phyloP scores from a whole-genome alignment of 768 basidiomycete species.

The Crassisporium funariophilum region DNA sequence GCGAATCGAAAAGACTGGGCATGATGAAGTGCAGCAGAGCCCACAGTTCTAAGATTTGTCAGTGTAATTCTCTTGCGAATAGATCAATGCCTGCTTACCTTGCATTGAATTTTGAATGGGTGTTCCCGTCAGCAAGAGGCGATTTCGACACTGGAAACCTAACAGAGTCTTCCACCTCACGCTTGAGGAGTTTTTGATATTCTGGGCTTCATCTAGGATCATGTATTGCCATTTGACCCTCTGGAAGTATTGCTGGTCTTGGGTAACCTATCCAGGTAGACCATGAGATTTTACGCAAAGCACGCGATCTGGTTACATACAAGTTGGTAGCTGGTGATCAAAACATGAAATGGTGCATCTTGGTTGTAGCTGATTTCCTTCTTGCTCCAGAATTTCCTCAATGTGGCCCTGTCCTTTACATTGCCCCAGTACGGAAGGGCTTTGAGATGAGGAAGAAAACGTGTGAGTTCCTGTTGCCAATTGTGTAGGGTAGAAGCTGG shows the following conservation, averaged over 20 bases:
- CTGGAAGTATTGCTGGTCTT: slow-evolving; percentile 98
- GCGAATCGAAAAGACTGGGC: slow-evolving; percentile 98
- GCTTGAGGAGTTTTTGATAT: slow-evolving; percentile 97
- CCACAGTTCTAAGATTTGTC: slow-evolving; percentile 99
- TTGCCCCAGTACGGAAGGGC: slow-evolving; percentile 98
- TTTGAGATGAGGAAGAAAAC: slow-evolving; percentile 92
- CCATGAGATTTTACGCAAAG: not conserved
- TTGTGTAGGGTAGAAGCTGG: slow-evolving; percentile 98
- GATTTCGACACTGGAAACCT: slow-evolving; percentile 94
- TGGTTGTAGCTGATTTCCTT: slow-evolving; percentile 95
- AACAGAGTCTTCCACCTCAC: slow-evolving; percentile 97
- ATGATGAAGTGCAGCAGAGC: slow-evolving; percentile 99
- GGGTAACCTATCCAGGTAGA: slow-evolving; percentile 66
- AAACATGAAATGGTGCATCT: slow-evolving; percentile 94
- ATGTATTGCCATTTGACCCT: slow-evolving; percentile 99
- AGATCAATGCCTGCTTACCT: slow-evolving; percentile 66
- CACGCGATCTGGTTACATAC: slow-evolving; percentile 43
- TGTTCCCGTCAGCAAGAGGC: slow-evolving; percentile 93
- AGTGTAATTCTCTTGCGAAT: too few relatives aligned
- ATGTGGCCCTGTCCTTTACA: slow-evolving; percentile 90
- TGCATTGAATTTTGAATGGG: slow-evolving; percentile 99
- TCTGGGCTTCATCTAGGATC: slow-evolving; percentile 99
- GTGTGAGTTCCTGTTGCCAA: slow-evolving; percentile 98
- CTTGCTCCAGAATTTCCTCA: slow-evolving; percentile 98
- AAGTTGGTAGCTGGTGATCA: slow-evolving; percentile 96